Evolutionary conservation across 1,284 basidiomycete genomes (phyloP).

Genomic region (Amylostereum areolatum): DNA sequence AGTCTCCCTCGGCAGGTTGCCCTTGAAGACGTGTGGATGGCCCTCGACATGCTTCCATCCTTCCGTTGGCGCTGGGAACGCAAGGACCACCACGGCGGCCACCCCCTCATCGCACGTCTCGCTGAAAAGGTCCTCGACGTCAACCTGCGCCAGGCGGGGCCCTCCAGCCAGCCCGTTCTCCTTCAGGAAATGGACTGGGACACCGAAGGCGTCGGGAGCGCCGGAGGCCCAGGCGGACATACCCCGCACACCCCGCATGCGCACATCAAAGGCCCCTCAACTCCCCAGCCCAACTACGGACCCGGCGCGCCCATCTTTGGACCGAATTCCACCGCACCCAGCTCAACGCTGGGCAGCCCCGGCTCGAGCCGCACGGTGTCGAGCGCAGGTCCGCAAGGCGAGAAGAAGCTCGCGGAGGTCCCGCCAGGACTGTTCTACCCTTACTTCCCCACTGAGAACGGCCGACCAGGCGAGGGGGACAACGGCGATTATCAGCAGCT

Average conservation of each 20-base stretch:
- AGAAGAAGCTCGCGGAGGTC: constrained; percentile 46
- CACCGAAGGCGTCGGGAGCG: constrained; percentile 30
- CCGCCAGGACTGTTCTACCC: constrained; percentile 67
- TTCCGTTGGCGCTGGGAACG: constrained; percentile 86
- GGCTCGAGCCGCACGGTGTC: constrained; percentile 3
- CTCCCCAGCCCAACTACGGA: background rate
- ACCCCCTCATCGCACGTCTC: constrained; percentile 74
- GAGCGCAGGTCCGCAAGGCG: constrained; percentile 10
- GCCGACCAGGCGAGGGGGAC: constrained; percentile 9
- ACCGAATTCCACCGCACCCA: background rate
- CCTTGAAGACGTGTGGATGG: constrained; percentile 75
- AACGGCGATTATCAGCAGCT: constrained; percentile 45
- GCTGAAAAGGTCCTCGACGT: constrained; percentile 72
- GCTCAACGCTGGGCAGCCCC: constrained; percentile 12
- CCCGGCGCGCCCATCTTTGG: background rate
- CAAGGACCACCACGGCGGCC: constrained; percentile 67
- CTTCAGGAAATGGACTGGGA: constrained; percentile 71
- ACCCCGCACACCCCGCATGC: constrained; percentile 5
- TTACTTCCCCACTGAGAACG: constrained; percentile 28
- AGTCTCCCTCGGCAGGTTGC: constrained; percentile 56
- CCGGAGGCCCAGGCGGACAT: constrained; percentile 12
- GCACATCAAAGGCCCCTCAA: background rate
- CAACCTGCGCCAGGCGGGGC: constrained; percentile 54
- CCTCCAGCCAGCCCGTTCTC: constrained; percentile 50
- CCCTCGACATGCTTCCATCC: constrained; percentile 76